Evolutionary conservation across 2,329 filamentous ascomycete genomes (phyloP).

Genomic region (Claviceps arundinis): DNA sequence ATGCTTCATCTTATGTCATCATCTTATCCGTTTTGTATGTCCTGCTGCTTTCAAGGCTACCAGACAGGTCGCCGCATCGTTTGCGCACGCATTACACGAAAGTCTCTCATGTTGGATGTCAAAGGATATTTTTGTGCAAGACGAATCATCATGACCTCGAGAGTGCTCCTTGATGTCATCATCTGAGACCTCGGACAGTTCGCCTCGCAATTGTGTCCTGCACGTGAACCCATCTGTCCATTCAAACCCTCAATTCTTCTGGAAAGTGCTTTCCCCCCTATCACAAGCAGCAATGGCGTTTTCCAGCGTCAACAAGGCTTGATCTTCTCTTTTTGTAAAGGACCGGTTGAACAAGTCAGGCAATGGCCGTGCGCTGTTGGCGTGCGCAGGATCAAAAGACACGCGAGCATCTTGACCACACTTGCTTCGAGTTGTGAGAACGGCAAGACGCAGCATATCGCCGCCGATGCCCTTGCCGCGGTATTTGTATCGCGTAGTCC

Average conservation of each 20-base stretch:
- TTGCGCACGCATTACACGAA: too few species aligned
- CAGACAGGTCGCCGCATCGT: too few species aligned
- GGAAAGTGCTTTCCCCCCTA: constrained; percentile 5
- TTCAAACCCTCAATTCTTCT: background rate
- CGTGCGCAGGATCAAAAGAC: constrained; percentile 63
- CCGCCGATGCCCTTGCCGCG: constrained; percentile 56
- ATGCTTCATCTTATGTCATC: too few species aligned
- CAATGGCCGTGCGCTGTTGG: constrained; percentile 50
- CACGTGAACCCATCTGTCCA: background rate
- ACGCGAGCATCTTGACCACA: constrained; percentile 48
- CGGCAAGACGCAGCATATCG: constrained; percentile 59
- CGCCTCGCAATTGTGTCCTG: too few species aligned
- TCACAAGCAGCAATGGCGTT: constrained; percentile 13
- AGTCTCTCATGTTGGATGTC: too few species aligned
- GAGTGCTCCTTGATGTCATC: too few species aligned
- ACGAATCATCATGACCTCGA: too few species aligned
- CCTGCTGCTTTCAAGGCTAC: too few species aligned
- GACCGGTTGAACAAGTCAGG: constrained; percentile 44
- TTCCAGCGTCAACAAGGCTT: constrained; percentile 34
- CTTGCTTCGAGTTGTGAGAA: constrained; percentile 47
- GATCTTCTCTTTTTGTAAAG: constrained; percentile 42
- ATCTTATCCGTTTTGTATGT: too few species aligned
- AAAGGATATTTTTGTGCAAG: too few species aligned
- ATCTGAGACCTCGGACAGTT: too few species aligned
- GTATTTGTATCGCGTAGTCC: constrained; percentile 63